phyloP scores from a whole-genome alignment of 768 basidiomycete species.

The Baorangia bicolor region DNA sequence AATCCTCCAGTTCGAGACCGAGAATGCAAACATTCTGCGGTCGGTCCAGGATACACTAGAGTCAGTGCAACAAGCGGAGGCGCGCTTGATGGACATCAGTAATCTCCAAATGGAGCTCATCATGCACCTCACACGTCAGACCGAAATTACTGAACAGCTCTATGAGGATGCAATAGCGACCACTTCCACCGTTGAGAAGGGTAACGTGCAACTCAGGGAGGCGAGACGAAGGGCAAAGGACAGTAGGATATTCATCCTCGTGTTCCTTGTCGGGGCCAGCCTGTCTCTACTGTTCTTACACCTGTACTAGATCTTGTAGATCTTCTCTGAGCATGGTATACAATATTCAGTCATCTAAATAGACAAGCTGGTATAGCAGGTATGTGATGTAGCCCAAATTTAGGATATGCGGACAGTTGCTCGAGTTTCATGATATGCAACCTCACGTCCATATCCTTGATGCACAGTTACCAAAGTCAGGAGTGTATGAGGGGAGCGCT shows the following conservation, averaged over 20 bases:
- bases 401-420: not conserved
- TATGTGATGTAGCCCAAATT: not conserved
- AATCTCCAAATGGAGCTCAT: conserved; percentile 91
- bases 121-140: conserved; percentile 82
- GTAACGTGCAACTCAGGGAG: conserved; percentile 87
- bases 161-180: conserved; percentile 94
- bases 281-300: conserved; percentile 91
- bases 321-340: conserved; percentile 3
- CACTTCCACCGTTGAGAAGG: conserved; percentile 81
- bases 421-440: not conserved
- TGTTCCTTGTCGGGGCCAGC: conserved; percentile 92
- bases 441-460: not conserved
- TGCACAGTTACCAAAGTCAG: not conserved
- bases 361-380: not conserved
- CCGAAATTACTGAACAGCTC: conserved; percentile 88
- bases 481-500: conserved; percentile 48
- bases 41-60: conserved; percentile 83
- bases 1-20: conserved; percentile 89
- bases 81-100: conserved; percentile 89
- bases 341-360: conserved; percentile 1
- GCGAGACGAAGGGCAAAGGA: conserved; percentile 86
- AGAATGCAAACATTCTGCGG: conserved; percentile 84
- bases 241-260: conserved; percentile 81
- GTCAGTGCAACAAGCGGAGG: conserved; percentile 90
- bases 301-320: conserved; percentile 60